Evolutionary conservation across 106 monocot genomes (phyloP), one percentile per base, ranked within the genome.

Genomic region (Dioscorea dumetorum): DNA sequence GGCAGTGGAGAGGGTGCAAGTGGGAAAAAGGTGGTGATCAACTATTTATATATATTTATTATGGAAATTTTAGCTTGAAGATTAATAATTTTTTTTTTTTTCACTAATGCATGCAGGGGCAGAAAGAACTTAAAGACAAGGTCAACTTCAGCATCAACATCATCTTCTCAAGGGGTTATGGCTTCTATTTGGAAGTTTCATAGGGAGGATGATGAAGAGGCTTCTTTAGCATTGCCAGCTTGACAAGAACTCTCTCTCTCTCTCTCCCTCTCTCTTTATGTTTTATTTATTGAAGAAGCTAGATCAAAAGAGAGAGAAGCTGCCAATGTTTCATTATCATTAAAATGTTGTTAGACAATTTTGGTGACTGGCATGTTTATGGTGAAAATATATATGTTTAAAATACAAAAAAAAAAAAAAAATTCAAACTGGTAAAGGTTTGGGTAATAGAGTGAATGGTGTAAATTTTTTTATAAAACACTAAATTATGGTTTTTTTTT

Each of bases 181-280:
- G 66, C 66, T 66, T 12, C 66, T 2, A 18, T 49, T 23, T 66
- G 66, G 66, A 66, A 66, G 50, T 66, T 50, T 33, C 66, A 66
- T 14, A 66, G 50, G 50, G 66, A 66, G 4, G 66, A 66, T 4
- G 22, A 66, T 2, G 50, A 22, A 50, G 66, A 66, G 50, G 24
- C 66, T 24, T 19, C 66, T 50, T 22, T 66, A 66, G 14, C 66
- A 51, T 22, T 22, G 16, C 49, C 12, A 32, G 31, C 54, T 21
- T 68, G 5, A 41, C 41, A 41, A 41, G 10, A 41, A 41, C 41
- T 8, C 28, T 28, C 28, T 28, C 28, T 28, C 28, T 28, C 28
- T 28, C 28, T 28, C 28, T 28, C 28, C 3, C 28, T 28, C 28
- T 28, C 28, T 28, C 28, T 28, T 3, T 28, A 1, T 28, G 3